Conservation (phyloP, 495 filamentous ascomycete genomes). For the Trypethelium eluteriae region DNA sequence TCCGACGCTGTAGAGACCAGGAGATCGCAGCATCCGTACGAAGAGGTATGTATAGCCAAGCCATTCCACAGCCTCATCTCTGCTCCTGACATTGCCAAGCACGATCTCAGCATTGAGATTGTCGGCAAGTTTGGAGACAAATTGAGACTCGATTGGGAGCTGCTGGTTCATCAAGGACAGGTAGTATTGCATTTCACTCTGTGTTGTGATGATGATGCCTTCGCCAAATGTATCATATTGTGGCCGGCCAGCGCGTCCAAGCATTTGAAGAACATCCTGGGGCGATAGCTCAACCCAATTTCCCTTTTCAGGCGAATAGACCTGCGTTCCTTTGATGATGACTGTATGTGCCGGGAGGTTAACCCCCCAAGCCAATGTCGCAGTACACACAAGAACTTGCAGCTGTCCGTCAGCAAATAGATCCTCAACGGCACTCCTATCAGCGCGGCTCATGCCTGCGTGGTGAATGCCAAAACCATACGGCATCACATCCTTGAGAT, state of each 20-base stretch:
- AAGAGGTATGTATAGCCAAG: conserved; percentile 98
- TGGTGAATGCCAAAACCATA: conserved; percentile 98
- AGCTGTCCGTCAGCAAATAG: conserved; percentile 84
- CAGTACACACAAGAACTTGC: conserved; percentile 94
- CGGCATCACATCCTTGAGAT: conserved; percentile 88
- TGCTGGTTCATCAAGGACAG: conserved; percentile 94
- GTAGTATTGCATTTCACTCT: conserved; percentile 92
- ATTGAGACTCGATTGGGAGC: conserved; percentile 92
- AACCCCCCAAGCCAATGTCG: conserved; percentile 92
- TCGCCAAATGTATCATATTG: conserved; percentile 98
- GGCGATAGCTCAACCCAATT: conserved; percentile 97
- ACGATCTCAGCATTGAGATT: conserved; percentile 97
- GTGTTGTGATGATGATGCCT: conserved; percentile 96
- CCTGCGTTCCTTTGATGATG: conserved; percentile 94
- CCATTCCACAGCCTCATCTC: conserved; percentile 97
- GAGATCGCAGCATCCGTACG: conserved; percentile 93
- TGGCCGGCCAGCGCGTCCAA: conserved; percentile 90
- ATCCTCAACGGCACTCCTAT: conserved; percentile 90
- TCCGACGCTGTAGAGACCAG: conserved; percentile 91
- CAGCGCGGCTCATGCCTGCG: conserved; percentile 86
- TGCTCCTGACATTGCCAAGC: conserved; percentile 82
- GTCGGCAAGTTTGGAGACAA: conserved; percentile 86
- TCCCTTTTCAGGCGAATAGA: conserved; percentile 97
- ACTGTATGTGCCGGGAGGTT: conserved; percentile 92
- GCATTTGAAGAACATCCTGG: conserved; percentile 97